These are phyloP conservation scores for Fusarium xyrophilum DNA, from an alignment of 2,329 filamentous ascomycete species.

Conservation along the genomic window DNA sequence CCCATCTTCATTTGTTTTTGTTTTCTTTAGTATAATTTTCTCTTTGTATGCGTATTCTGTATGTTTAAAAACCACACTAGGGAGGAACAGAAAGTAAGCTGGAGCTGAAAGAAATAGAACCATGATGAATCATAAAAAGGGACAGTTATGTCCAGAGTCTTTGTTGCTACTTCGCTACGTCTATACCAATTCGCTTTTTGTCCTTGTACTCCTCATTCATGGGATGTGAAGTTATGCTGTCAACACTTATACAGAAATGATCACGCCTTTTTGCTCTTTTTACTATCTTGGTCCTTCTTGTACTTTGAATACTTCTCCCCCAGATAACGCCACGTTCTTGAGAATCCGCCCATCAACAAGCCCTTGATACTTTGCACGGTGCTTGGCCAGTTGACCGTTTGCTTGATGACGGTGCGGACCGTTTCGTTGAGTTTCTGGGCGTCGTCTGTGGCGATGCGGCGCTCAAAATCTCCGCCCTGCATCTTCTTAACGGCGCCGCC, in stretches of 20 bases:
- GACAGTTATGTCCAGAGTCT: conserved; percentile 3
- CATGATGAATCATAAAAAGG: conserved; percentile 21
- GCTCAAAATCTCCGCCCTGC: conserved; percentile 85
- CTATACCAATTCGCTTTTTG: conserved; percentile 16
- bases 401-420: conserved; percentile 78
- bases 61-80: conserved; percentile 4
- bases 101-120: conserved; percentile 10
- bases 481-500: conserved; percentile 72
- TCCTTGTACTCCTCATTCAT: conserved; percentile 16
- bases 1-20: conserved; percentile 11
- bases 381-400: conserved; percentile 92
- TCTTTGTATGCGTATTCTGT: conserved; percentile 28
- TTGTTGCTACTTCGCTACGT: conserved; percentile 14
- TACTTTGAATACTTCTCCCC: conserved; percentile 80
- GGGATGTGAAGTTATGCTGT: background rate
- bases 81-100: conserved; percentile 9
- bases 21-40: background rate
- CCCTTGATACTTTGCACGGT: conserved; percentile 88
- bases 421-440: conserved; percentile 70
- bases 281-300: conserved; percentile 51
- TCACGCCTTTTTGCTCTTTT: conserved; percentile 36
- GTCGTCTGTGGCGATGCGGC: conserved; percentile 76
- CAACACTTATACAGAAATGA: background rate
- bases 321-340: conserved; percentile 75
- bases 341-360: conserved; percentile 76